Evolutionary conservation across 2,329 filamentous ascomycete species (phyloP), one percentile per base, ranked within the genome.

Genomic region (Neonectria hederae): DNA sequence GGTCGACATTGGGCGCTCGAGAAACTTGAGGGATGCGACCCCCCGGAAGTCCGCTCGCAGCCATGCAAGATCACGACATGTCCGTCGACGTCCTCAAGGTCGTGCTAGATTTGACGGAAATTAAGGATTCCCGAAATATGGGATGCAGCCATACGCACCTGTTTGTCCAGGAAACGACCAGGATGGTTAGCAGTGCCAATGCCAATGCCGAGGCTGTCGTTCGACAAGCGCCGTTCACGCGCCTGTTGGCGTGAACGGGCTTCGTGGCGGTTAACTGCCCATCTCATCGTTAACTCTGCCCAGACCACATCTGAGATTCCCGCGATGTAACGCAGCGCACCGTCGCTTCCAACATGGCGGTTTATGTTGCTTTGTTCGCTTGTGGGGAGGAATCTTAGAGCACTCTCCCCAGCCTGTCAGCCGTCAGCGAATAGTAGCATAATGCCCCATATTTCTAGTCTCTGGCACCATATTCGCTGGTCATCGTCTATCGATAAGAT

Each of bases 401-500:
- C 57, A 21, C n/a, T 30, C 32, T 5, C n/a, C n/a, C 51, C 14
- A 51, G 11, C 42, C 35, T 55, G 43, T 49, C 57, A 22, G 26
- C 35, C 10, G 2, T 32, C 30, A 28, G 28, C 10, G 30, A 5
- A 11, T 10, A 32, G 30, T 32, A 32, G 10, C 30, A 32, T 3
- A 32, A 32, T 9, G 59, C 28, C 59, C 59, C 52, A 56, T 40
- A 49, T 30, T 19, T 28, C 28, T 9, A 9, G 28, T 28, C 28
- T 9, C 8, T 28, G 28, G 28, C 28, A 7, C 28, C 28, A 28
- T 28, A 9, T 28, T 28, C 28, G 28, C 28, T 28, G 28, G 28
- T 10, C 28, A 5, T 9, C 5, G 49, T 10, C 21, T 19, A 74
- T 74, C 71, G 71, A 73, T 73, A 65, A 68, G 68, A 71, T 72